Conservation (phyloP, 768 basidiomycete genomes). For the Mycena leptocephala region DNA sequence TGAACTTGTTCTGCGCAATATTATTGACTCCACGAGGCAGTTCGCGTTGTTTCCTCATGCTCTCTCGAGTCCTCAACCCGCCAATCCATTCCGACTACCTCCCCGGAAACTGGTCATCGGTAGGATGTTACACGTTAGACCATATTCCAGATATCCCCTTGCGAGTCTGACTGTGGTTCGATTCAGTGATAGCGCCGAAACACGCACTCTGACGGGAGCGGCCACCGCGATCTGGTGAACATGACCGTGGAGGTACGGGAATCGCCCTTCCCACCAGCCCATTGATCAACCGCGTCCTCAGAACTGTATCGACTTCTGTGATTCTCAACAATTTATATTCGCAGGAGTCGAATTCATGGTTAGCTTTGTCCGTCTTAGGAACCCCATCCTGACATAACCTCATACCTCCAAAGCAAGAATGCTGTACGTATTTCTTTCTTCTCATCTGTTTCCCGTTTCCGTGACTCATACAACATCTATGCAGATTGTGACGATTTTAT, state of each 20-base stretch:
- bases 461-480: conserved; percentile 43
- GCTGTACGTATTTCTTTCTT: conserved; percentile 60
- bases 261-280: too few species aligned
- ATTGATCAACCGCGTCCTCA: not conserved
- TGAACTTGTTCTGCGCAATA: not conserved
- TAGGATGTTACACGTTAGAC: conserved; percentile 75
- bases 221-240: conserved; percentile 60
- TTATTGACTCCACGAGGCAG: not conserved
- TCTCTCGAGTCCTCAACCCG: conserved; percentile 44
- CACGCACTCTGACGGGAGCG: conserved; percentile 71
- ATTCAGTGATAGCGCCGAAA: conserved; percentile 68
- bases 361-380: conserved; percentile 9
- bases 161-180: not conserved
- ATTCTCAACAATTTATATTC: conserved; percentile 65
- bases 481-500: conserved; percentile 79
- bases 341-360: conserved; percentile 80
- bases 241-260: conserved; percentile 73
- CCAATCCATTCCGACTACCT: conserved; percentile 59
- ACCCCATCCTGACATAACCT: too few species aligned
- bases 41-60: not conserved
- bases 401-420: conserved; percentile 56
- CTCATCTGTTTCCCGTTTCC: not conserved
- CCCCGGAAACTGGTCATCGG: conserved; percentile 69
- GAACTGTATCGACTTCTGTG: conserved; percentile 65
- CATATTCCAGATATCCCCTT: not conserved